phyloP scores from a whole-genome alignment of 352 stramenopile species.

The Pythium chondricola region DNA sequence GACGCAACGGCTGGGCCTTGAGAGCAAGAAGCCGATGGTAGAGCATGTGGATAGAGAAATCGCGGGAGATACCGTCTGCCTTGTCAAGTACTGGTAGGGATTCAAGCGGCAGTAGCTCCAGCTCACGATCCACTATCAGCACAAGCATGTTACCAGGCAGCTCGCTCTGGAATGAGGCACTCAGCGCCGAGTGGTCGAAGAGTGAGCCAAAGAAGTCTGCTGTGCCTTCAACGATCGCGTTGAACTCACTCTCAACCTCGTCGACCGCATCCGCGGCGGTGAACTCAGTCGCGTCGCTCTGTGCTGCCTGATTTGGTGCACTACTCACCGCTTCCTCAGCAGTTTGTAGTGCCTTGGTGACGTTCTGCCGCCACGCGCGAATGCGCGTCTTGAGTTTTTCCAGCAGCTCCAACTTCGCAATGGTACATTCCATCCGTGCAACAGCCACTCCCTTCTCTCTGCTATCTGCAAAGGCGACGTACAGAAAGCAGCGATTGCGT shows the following conservation, averaged over 20 bases:
- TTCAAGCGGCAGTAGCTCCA: constrained; percentile 51
- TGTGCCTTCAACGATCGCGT: constrained; percentile 36
- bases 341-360: constrained; percentile 29
- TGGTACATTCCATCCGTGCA: constrained; percentile 57
- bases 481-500: constrained; percentile 59
- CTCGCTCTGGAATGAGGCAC: constrained; percentile 32
- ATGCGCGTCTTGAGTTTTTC: constrained; percentile 25
- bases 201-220: constrained; percentile 40
- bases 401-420: constrained; percentile 20
- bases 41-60: constrained; percentile 72
- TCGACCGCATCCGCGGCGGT: constrained; percentile 15
- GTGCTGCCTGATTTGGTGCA: constrained; percentile 2
- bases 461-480: constrained; percentile 30
- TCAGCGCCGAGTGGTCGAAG: constrained; percentile 44
- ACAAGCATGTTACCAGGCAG: constrained; percentile 35
- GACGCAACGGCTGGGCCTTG: constrained; percentile 45
- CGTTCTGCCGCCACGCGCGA: constrained; percentile 28
- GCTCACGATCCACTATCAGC: constrained; percentile 46
- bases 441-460: constrained; percentile 38
- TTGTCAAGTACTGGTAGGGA: constrained; percentile 34
- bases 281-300: background rate
- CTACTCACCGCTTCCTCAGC: constrained; percentile 22
- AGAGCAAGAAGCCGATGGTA: constrained; percentile 39
- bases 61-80: constrained; percentile 45
- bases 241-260: constrained; percentile 46